A percentile compares a stretch with the other conserved stretches of the same genome.
phyloP scores from a whole-genome alignment of 2,329 filamentous ascomycete species.

The Aspergillus brasiliensis region DNA sequence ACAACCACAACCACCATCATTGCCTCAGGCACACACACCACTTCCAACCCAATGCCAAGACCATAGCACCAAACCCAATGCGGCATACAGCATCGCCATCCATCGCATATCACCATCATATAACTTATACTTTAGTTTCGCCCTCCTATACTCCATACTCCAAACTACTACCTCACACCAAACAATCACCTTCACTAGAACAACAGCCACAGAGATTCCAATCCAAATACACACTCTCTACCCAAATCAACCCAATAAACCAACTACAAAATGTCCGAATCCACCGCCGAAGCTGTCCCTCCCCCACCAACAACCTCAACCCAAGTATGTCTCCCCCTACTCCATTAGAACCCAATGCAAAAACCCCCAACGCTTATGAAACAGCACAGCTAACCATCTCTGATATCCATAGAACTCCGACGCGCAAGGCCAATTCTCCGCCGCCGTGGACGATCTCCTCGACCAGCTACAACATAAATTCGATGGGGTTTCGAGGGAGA shows the following conservation, averaged over 20 bases:
- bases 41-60: too few relatives aligned
- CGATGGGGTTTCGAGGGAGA: slow-evolving; percentile 77
- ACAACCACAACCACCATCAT: too few relatives aligned
- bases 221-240: background rate
- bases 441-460: slow-evolving; percentile 82
- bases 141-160: too few relatives aligned
- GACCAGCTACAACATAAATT: slow-evolving; percentile 86
- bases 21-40: too few relatives aligned
- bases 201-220: too few relatives aligned
- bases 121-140: too few relatives aligned
- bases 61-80: too few relatives aligned
- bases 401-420: slow-evolving; percentile 26
- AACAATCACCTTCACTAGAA: too few relatives aligned
- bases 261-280: background rate
- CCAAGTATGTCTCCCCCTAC: background rate
- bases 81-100: too few relatives aligned
- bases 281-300: background rate
- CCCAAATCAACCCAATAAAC: background rate
- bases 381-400: slow-evolving; percentile 4
- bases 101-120: too few relatives aligned
- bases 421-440: slow-evolving; percentile 61
- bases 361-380: background rate
- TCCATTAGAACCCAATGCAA: background rate
- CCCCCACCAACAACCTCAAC: background rate
- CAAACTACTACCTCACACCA: too few relatives aligned